Conservation (phyloP, 371 early-diverging fungal species). For the Mucor indicus region DNA sequence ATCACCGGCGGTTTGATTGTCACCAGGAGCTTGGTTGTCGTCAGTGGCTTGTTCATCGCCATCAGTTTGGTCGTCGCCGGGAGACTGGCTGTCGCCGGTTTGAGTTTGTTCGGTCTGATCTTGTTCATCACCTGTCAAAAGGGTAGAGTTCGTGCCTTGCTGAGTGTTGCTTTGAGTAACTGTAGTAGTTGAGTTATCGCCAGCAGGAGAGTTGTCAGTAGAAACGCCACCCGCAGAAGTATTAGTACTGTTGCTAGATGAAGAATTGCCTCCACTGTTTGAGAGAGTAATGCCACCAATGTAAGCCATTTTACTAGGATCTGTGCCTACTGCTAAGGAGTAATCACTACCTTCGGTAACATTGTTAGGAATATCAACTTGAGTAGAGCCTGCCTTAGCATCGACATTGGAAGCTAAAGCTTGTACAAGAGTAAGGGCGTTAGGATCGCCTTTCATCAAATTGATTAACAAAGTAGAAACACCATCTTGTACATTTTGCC, state of each 20-base stretch:
- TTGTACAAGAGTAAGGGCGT: constrained; percentile 35
- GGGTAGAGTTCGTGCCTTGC: neutral
- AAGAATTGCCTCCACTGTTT: constrained; percentile 5
- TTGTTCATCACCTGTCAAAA: neutral
- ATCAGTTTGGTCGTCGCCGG: neutral
- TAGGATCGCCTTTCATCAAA: constrained; percentile 44
- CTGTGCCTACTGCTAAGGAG: constrained; percentile 34
- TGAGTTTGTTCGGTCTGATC: too few relatives aligned
- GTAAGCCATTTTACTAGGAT: constrained; percentile 34
- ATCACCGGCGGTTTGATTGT: neutral
- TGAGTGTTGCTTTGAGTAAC: neutral
- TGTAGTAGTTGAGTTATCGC: neutral
- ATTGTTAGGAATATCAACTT: constrained; percentile 36
- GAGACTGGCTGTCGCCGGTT: neutral
- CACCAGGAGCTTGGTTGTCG: neutral
- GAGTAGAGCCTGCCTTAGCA: constrained; percentile 29
- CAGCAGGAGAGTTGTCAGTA: neutral
- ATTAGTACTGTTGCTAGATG: constrained; percentile 3
- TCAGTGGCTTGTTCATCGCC: neutral
- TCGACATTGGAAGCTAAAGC: constrained; percentile 31
- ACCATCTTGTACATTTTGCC: constrained; percentile 36
- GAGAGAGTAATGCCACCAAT: constrained; percentile 34
- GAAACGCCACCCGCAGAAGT: neutral
- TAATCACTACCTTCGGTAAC: constrained; percentile 36
- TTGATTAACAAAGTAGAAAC: constrained; percentile 30